Evolutionary conservation across 768 basidiomycete genomes (phyloP).

Genomic region (Leccinum barrowsii): DNA sequence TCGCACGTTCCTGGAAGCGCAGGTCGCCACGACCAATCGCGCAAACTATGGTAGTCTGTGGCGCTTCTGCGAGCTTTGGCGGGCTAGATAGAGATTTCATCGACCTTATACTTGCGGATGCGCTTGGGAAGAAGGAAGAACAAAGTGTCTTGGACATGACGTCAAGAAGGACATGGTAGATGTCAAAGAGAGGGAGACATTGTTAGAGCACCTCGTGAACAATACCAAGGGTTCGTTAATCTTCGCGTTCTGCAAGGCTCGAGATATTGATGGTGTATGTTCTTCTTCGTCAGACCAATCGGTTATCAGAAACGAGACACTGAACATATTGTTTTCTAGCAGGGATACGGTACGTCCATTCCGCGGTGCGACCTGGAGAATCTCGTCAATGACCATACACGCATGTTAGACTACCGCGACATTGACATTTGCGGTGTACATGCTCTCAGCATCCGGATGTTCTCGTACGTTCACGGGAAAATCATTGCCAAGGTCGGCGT

Average conservation of each 20-base stretch:
- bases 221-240: constrained; percentile 45
- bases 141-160: constrained; percentile 5
- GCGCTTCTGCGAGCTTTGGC: constrained; percentile 45
- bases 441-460: constrained; percentile 49
- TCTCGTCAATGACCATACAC: not conserved
- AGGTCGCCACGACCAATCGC: constrained; percentile 31
- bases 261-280: not conserved
- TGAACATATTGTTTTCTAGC: constrained; percentile 31
- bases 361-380: not conserved
- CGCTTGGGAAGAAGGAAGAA: constrained; percentile 35
- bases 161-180: constrained; percentile 20
- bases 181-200: constrained; percentile 39
- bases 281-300: constrained; percentile 14
- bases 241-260: not conserved
- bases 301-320: constrained; percentile 22
- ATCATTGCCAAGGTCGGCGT: constrained; percentile 50
- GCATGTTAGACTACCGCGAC: constrained; percentile 29
- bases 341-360: constrained; percentile 41
- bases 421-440: constrained; percentile 37
- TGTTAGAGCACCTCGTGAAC: constrained; percentile 53
- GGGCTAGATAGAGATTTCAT: constrained; percentile 40
- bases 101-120: constrained; percentile 44
- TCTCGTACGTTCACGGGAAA: constrained; percentile 47
- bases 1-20: constrained; percentile 39
- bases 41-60: constrained; percentile 38